A percentile compares a stretch with the other conserved stretches of the same genome.
These are phyloP conservation scores for Lactarius indigo DNA, from an alignment of 768 basidiomycete genomes.

Conservation along the genomic window DNA sequence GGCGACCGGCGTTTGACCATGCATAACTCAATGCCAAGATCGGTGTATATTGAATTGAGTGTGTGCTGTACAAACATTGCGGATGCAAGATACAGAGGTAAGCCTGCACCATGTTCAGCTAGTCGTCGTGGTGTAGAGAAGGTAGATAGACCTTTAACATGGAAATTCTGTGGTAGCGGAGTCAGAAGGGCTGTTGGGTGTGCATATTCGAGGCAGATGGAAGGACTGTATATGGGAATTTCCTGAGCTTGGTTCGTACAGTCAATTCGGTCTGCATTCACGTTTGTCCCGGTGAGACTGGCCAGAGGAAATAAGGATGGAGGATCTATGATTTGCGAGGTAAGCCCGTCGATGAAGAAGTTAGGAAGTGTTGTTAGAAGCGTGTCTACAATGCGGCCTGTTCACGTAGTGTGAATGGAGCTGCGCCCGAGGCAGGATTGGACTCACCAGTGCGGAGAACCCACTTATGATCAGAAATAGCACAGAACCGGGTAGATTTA, in stretches of 20 bases:
- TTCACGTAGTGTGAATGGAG: neutral
- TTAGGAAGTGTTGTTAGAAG: constrained; percentile 66
- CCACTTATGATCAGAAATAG: constrained; percentile 72
- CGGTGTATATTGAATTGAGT: constrained; percentile 69
- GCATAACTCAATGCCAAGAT: constrained; percentile 53
- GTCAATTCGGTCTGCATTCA: constrained; percentile 29
- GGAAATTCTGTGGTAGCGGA: constrained; percentile 66
- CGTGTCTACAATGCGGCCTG: constrained; percentile 69
- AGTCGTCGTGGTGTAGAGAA: neutral
- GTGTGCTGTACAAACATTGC: constrained; percentile 69
- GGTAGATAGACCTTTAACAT: constrained; percentile 57
- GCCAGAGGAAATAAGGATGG: constrained; percentile 23
- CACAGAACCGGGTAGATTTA: neutral
- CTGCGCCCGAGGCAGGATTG: neutral
- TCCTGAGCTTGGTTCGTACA: constrained; percentile 42
- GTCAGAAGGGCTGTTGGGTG: constrained; percentile 63
- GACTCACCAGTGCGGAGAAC: constrained; percentile 65
- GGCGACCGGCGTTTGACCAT: constrained; percentile 36
- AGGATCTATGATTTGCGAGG: constrained; percentile 42
- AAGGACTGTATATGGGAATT: constrained; percentile 54
- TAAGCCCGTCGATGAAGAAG: constrained; percentile 67
- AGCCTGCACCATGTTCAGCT: constrained; percentile 39
- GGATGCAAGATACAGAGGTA: constrained; percentile 68
- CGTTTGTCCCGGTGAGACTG: constrained; percentile 27
- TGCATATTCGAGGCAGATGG: constrained; percentile 60